phyloP scores from a whole-genome alignment of 164 flowering plant genomes.

The Warburgia ugandensis region DNA sequence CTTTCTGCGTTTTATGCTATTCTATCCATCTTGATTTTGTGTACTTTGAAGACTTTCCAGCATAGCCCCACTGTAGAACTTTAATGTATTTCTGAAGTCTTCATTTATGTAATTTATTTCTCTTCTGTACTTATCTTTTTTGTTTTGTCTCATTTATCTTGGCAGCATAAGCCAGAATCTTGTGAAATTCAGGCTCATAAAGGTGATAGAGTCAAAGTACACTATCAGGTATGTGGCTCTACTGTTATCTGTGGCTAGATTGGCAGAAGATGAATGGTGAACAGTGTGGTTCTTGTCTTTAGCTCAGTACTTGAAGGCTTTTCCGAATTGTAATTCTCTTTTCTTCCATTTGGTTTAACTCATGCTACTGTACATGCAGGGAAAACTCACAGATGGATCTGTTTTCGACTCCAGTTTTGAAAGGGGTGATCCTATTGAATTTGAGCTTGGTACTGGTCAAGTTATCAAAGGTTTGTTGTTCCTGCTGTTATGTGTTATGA shows the following conservation, averaged over 20 bases:
- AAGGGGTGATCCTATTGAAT: conserved; percentile 91
- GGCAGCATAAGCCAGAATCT: conserved; percentile 66
- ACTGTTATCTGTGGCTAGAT: not conserved
- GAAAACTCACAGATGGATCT: conserved; percentile 94
- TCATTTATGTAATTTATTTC: not conserved
- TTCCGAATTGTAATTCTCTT: no score
- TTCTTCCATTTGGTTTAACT: not conserved
- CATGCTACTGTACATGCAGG: conserved; percentile 47
- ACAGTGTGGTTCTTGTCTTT: not conserved
- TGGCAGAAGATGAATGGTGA: no score
- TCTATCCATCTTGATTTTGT: no score
- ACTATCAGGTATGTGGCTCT: conserved; percentile 58
- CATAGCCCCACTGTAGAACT: no score
- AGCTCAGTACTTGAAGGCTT: no score
- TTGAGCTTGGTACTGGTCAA: conserved; percentile 92
- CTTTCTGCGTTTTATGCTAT: no score
- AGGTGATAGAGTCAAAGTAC: conserved; percentile 87
- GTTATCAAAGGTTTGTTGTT: conserved; percentile 86
- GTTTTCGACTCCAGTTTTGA: conserved; percentile 98
- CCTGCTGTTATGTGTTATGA: no score
- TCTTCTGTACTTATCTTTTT: not conserved
- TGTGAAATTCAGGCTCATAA: conserved; percentile 92
- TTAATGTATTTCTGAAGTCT: not conserved
- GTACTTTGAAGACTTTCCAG: no score
- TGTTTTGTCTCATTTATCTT: conserved; percentile 1